These are phyloP conservation scores for Diutina neorugosa DNA, from an alignment of 1,139 yeast species.

Conservation along the genomic window DNA sequence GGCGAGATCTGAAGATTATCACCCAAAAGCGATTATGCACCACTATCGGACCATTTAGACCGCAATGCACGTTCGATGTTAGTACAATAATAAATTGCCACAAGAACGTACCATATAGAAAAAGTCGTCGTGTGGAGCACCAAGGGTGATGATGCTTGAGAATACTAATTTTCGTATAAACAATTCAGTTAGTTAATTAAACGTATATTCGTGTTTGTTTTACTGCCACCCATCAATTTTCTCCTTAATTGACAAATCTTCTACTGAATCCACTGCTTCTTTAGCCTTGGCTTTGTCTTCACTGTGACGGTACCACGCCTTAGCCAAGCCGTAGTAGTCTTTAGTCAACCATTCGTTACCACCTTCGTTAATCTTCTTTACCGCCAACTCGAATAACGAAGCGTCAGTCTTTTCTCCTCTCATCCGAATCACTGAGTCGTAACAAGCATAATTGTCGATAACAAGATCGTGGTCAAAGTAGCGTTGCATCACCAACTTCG, in stretches of 20 bases:
- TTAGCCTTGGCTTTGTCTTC: background rate
- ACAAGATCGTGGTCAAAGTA: conserved; percentile 1
- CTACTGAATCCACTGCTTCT: background rate
- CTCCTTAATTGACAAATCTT: background rate
- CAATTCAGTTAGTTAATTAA: no score
- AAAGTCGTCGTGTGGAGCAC: no score
- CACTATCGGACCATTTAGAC: background rate
- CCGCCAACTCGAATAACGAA: background rate
- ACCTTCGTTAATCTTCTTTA: background rate
- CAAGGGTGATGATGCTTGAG: no score
- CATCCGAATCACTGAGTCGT: background rate
- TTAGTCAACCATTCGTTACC: background rate
- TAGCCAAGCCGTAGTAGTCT: conserved; percentile 1
- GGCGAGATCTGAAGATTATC: background rate
- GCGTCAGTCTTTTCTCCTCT: background rate
- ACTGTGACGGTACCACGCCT: background rate
- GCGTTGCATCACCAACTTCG: background rate
- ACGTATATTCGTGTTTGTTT: background rate
- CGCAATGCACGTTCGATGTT: no score
- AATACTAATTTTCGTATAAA: no score
- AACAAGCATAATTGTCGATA: background rate
- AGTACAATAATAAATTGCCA: no score
- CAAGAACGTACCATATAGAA: no score
- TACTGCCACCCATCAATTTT: background rate
- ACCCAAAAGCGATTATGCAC: background rate